A percentile compares a stretch with the other conserved stretches of the same genome.
Evolutionary conservation across 2,329 filamentous ascomycete species (phyloP).

Genomic region (Hypoxylon rubiginosum): DNA sequence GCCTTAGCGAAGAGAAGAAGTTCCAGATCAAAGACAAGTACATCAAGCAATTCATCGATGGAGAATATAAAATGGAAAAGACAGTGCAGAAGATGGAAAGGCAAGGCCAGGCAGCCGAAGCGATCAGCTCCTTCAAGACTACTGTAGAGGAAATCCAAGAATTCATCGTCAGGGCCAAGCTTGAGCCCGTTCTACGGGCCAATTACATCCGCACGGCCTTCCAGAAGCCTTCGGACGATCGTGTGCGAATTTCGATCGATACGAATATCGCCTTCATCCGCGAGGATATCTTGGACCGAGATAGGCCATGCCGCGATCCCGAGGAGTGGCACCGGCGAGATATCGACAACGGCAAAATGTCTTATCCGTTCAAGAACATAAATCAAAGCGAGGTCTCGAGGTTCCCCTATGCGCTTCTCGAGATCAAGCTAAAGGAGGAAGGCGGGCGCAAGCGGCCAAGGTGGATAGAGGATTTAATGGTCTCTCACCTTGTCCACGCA

Average conservation of each 20-base stretch:
- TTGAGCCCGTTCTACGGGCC: conserved; percentile 88
- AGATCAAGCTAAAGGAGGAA: conserved; percentile 87
- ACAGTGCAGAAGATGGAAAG: conserved; percentile 87
- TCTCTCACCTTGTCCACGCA: conserved; percentile 90
- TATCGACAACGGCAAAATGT: conserved; percentile 85
- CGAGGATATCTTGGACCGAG: conserved; percentile 80
- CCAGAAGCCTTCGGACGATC: conserved; percentile 93
- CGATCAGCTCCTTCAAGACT: conserved; percentile 77
- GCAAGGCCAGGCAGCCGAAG: conserved; percentile 74
- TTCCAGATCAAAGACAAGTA: conserved; percentile 96
- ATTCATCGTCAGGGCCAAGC: conserved; percentile 80
- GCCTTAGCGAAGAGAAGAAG: conserved; percentile 81
- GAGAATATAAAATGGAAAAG: conserved; percentile 93
- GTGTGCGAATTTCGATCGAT: conserved; percentile 92
- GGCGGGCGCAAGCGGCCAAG: conserved; percentile 76
- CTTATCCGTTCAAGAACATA: conserved; percentile 88
- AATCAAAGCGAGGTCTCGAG: conserved; percentile 91
- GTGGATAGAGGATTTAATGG: conserved; percentile 94
- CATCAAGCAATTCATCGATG: conserved; percentile 86
- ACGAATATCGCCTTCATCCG: conserved; percentile 91
- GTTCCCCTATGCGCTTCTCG: conserved; percentile 91
- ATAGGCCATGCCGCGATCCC: conserved; percentile 90
- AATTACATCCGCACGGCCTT: conserved; percentile 96
- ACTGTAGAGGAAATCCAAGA: conserved; percentile 82
- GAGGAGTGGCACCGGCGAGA: conserved; percentile 92